These are phyloP conservation scores for Juncus effusus DNA, from an alignment of 176 grass and related monocot species.

Conservation along the genomic window DNA sequence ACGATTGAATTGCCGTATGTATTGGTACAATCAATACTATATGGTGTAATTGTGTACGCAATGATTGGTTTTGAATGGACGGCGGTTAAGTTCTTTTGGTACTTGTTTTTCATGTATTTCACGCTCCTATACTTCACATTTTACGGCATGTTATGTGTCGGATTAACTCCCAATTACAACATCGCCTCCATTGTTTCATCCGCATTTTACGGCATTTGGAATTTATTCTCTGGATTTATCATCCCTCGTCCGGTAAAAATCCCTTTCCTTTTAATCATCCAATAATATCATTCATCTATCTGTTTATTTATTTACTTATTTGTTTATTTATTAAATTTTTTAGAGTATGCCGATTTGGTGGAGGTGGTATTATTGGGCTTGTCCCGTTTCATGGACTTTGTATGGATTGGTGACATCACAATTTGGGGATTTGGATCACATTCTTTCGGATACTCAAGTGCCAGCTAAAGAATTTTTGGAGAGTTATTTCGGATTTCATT, in stretches of 20 bases:
- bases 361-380: constrained; percentile 54
- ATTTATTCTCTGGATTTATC: constrained; percentile 58
- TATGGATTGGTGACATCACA: constrained; percentile 49
- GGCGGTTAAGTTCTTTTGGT: constrained; percentile 48
- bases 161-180: constrained; percentile 45
- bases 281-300: neutral
- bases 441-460: constrained; percentile 8
- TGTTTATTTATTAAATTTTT: neutral
- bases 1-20: constrained; percentile 46
- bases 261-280: neutral
- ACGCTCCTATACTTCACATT: constrained; percentile 59
- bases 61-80: constrained; percentile 54
- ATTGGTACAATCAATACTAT: constrained; percentile 40
- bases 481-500: constrained; percentile 39
- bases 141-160: constrained; percentile 51
- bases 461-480: constrained; percentile 28
- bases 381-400: constrained; percentile 47
- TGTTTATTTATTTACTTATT: no score
- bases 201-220: constrained; percentile 56
- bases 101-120: constrained; percentile 66
- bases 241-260: constrained; percentile 38
- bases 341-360: constrained; percentile 52
- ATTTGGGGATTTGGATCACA: constrained; percentile 38
- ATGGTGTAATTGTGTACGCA: constrained; percentile 45
- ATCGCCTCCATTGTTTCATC: constrained; percentile 49